These are phyloP conservation scores for Kitagawia praeruptora DNA, from an alignment of 129 eudicot genomes.

Conservation along the genomic window DNA sequence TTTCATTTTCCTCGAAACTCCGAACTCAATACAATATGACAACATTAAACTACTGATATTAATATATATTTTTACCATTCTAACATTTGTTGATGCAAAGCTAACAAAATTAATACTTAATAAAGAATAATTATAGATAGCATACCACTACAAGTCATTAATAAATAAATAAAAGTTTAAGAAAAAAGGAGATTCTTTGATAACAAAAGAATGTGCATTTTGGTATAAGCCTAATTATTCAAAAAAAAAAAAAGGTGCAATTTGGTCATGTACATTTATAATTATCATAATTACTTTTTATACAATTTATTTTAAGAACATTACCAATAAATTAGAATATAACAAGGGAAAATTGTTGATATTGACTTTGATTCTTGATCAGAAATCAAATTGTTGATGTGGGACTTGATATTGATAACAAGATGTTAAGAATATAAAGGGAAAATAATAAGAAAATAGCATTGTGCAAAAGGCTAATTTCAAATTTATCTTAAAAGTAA, in stretches of 20 bases:
- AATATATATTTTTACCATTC: not conserved
- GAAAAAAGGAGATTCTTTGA: not conserved
- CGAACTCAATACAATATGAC: not conserved
- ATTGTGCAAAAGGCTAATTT: too few relatives aligned
- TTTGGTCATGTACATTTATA: too few relatives aligned
- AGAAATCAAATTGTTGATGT: too few relatives aligned
- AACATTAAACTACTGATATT: not conserved
- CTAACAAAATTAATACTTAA: not conserved
- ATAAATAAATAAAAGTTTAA: not conserved
- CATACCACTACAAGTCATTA: not conserved
- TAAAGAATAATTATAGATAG: not conserved
- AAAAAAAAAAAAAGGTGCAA: too few relatives aligned
- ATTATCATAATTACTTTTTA: too few relatives aligned
- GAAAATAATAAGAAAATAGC: too few relatives aligned
- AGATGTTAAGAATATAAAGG: not conserved
- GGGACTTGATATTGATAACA: too few relatives aligned
- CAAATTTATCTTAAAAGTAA: not conserved
- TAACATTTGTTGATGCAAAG: not conserved
- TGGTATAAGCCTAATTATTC: too few relatives aligned
- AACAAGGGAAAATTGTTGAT: not conserved
- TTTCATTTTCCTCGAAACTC: not conserved
- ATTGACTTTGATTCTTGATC: too few relatives aligned
- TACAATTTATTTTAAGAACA: too few relatives aligned
- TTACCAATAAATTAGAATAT: too few relatives aligned
- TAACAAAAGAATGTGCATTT: not conserved